These are phyloP conservation scores for Solanum hybrid DNA, from an alignment of 305 asterid species.

Conservation along the genomic window DNA sequence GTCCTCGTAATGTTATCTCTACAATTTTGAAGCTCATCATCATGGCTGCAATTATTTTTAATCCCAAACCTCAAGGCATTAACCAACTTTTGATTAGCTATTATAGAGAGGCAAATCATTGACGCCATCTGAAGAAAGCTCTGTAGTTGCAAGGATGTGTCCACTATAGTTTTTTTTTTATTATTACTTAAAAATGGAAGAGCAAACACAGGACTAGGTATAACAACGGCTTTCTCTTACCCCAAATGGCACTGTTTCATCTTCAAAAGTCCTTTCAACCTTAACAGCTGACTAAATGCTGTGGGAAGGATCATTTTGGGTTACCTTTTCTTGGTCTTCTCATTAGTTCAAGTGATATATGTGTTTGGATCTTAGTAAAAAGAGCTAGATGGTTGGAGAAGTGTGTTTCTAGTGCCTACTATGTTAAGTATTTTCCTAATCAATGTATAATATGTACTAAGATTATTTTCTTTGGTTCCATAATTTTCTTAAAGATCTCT, in stretches of 20 bases:
- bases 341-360: neutral
- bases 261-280: neutral
- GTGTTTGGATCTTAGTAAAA: neutral
- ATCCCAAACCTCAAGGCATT: neutral
- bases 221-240: neutral
- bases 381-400: neutral
- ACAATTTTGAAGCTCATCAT: slow-evolving; percentile 1
- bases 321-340: neutral
- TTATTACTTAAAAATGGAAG: neutral
- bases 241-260: neutral
- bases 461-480: neutral
- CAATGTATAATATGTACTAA: neutral
- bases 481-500: neutral
- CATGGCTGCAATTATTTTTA: neutral
- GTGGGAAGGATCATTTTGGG: neutral
- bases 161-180: neutral
- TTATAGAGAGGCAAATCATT: neutral
- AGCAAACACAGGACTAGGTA: neutral
- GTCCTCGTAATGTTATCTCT: neutral
- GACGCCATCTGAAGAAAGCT: neutral
- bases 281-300: neutral
- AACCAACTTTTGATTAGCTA: neutral
- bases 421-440: neutral
- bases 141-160: neutral
- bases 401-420: neutral